phyloP scores from a whole-genome alignment of 129 eudicot genomes.

The Lactuca saligna region DNA sequence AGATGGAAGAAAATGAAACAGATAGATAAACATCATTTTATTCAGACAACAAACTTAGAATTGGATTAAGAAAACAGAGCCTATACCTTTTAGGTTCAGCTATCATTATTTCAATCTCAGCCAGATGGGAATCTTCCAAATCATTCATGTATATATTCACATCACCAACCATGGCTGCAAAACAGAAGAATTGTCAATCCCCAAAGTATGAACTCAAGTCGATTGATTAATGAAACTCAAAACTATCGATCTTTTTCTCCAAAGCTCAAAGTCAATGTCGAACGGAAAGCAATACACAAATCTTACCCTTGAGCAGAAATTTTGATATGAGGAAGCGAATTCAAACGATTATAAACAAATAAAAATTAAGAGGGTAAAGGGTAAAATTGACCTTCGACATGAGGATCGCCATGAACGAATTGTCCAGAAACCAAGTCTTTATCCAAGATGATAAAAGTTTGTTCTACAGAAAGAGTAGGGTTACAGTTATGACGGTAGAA shows the following conservation, averaged over 20 bases:
- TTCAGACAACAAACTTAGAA: neutral
- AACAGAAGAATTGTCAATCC: neutral
- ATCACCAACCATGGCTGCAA: slow-evolving; percentile 94
- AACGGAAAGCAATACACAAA: neutral
- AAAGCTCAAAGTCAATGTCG: neutral
- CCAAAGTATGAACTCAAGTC: neutral
- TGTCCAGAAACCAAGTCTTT: slow-evolving; percentile 61
- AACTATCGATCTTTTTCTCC: too few relatives aligned
- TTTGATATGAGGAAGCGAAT: neutral
- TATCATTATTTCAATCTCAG: slow-evolving; percentile 92
- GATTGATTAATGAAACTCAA: neutral
- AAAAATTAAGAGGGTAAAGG: neutral
- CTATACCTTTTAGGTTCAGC: slow-evolving; percentile 83
- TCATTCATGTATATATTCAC: slow-evolving; percentile 93
- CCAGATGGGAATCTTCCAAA: slow-evolving; percentile 68
- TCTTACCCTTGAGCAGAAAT: neutral
- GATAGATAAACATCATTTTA: too few relatives aligned
- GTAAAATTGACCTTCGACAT: slow-evolving; percentile 56
- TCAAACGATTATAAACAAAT: neutral
- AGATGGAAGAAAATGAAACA: slow-evolving; percentile 9
- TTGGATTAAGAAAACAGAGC: neutral
- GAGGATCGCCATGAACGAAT: slow-evolving; percentile 65
- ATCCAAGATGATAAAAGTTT: slow-evolving; percentile 84
- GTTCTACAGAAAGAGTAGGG: slow-evolving; percentile 44
- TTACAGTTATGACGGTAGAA: neutral